phyloP scores from a whole-genome alignment of 2,329 filamentous ascomycete species.

The Pseudocercospora fijiensis region DNA sequence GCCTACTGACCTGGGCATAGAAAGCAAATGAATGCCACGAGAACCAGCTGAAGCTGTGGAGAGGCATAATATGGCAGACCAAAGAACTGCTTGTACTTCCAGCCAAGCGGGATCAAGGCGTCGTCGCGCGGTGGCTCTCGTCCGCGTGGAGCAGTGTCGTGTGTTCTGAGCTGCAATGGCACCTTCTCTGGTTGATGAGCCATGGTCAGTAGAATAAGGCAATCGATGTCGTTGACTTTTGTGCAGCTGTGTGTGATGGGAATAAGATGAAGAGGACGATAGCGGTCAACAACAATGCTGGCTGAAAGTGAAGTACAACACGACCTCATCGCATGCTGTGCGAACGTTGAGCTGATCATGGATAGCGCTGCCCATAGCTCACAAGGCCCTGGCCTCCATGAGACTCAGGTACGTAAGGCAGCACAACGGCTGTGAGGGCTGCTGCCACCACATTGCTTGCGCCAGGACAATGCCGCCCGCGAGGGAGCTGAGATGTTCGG shows the following conservation, averaged over 20 bases:
- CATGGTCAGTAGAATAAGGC: background rate
- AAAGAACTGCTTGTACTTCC: conserved; percentile 48
- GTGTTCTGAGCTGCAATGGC: background rate
- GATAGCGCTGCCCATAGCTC: background rate
- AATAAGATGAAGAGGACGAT: background rate
- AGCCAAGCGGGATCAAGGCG: conserved; percentile 32
- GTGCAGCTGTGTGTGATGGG: background rate
- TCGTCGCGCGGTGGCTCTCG: background rate
- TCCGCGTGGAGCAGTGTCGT: background rate
- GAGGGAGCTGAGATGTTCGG: background rate
- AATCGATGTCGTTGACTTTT: background rate
- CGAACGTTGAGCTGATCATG: conserved; percentile 3
- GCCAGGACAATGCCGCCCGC: background rate
- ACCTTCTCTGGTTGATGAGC: conserved; percentile 2
- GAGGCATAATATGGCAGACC: conserved; percentile 50
- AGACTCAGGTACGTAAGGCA: conserved; percentile 2
- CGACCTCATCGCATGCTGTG: background rate
- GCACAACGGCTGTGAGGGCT: background rate
- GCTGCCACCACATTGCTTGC: background rate
- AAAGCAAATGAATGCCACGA: conserved; percentile 53
- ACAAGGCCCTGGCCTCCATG: conserved; percentile 1
- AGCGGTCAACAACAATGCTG: background rate
- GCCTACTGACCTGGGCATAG: conserved; percentile 45
- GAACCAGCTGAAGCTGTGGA: conserved; percentile 48
- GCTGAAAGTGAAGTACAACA: background rate